Conservation (phyloP, 2,329 filamentous ascomycete genomes). For the Berkeleyomyces basicola region DNA sequence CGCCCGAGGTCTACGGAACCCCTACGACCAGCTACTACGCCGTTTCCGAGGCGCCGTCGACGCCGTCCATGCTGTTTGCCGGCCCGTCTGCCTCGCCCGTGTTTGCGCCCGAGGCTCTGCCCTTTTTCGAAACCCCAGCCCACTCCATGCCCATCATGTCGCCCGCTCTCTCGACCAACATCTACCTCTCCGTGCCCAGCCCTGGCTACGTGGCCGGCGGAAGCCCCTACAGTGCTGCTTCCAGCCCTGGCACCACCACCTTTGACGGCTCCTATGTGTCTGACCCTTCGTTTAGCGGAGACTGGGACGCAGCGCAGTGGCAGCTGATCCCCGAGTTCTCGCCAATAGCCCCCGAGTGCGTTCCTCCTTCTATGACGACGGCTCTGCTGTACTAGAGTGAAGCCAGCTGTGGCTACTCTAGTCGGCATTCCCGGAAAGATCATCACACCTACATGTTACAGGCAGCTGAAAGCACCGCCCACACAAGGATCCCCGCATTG, state of each 20-base stretch:
- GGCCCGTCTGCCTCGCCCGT: slow-evolving; percentile 1
- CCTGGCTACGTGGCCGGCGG: slow-evolving; percentile 5
- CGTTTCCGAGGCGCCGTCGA: slow-evolving; percentile 2
- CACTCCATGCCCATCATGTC: slow-evolving; percentile 9
- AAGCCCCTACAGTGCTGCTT: slow-evolving; percentile 10
- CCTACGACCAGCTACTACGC: slow-evolving; percentile 9
- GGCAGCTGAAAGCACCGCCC: not conserved
- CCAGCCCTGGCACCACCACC: slow-evolving; percentile 8
- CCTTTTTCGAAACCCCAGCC: slow-evolving; percentile 2
- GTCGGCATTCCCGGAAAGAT: not conserved
- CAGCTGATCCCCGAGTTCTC: slow-evolving; percentile 5
- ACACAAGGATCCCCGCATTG: slow-evolving; percentile 9
- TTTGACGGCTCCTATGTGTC: slow-evolving; percentile 7
- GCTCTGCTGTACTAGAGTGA: slow-evolving; percentile 9
- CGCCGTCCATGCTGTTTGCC: slow-evolving; percentile 6
- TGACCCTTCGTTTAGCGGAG: slow-evolving; percentile 4
- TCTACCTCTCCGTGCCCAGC: slow-evolving; percentile 6
- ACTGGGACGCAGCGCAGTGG: slow-evolving; percentile 4
- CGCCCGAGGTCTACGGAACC: slow-evolving; percentile 5
- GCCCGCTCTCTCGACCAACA: slow-evolving; percentile 2
- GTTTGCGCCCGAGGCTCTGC: not conserved
- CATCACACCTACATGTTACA: not conserved
- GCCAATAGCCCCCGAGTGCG: slow-evolving; percentile 12
- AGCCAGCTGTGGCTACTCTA: slow-evolving; percentile 2
- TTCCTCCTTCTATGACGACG: slow-evolving; percentile 10